Conservation (phyloP, 306 rosid genomes). For the Rosa chinensis region DNA sequence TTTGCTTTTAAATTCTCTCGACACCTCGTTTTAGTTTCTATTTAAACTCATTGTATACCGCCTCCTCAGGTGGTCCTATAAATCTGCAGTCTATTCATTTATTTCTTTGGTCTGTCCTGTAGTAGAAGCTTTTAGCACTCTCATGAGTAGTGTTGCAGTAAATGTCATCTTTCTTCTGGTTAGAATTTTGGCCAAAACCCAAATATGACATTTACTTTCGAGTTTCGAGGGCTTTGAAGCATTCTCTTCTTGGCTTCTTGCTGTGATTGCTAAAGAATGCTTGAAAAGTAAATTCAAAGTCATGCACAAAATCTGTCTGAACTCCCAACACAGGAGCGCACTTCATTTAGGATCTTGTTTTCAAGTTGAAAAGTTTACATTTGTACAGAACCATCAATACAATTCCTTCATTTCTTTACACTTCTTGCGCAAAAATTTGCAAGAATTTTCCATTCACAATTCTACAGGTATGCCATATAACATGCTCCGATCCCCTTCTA, state of each 20-base stretch:
- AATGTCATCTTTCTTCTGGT: background rate
- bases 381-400: background rate
- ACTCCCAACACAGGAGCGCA: background rate
- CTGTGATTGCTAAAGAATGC: background rate
- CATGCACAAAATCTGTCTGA: background rate
- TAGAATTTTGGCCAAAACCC: background rate
- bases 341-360: background rate
- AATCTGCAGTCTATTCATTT: background rate
- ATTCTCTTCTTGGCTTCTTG: background rate
- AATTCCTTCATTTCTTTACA: constrained; percentile 13
- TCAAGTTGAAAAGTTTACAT: background rate
- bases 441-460: background rate
- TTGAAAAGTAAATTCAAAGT: background rate
- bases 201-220: background rate
- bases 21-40: constrained; percentile 16
- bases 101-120: background rate
- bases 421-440: constrained; percentile 20
- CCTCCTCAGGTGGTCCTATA: background rate
- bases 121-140: background rate
- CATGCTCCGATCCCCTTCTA: background rate
- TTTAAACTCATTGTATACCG: background rate
- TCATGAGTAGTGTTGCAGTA: background rate
- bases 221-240: background rate
- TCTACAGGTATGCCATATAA: constrained; percentile 9
- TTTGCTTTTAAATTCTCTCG: constrained; percentile 12